Evolutionary conservation across 805 yeast species (phyloP).

Genomic region (Candida sithepensis): DNA sequence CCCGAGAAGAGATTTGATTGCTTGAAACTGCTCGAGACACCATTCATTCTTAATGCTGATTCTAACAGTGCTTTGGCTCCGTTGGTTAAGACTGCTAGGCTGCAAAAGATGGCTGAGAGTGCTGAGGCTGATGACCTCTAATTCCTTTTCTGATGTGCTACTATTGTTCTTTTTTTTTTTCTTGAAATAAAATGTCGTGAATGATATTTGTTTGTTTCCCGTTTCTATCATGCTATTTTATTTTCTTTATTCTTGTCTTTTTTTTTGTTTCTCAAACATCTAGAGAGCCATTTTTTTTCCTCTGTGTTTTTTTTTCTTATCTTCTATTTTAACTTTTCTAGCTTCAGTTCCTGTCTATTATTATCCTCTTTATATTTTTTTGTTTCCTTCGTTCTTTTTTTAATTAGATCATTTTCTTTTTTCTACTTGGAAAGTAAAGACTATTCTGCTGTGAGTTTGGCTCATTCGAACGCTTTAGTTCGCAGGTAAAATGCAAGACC

Average conservation of each 20-base stretch:
- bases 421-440: too few species aligned
- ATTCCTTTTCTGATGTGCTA: neutral
- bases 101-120: constrained; percentile 47
- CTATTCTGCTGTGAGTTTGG: too few species aligned
- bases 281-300: neutral
- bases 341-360: neutral
- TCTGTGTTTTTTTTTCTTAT: neutral
- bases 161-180: neutral
- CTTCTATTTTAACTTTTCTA: neutral
- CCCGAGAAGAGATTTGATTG: constrained; percentile 81
- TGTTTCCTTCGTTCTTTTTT: neutral
- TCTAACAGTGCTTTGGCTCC: constrained; percentile 64
- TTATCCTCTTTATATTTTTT: neutral
- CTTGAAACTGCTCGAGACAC: constrained; percentile 61
- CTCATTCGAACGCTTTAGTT: too few species aligned
- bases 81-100: constrained; percentile 66
- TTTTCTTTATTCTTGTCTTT: neutral
- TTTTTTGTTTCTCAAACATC: neutral
- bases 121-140: constrained; percentile 21
- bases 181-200: too few species aligned
- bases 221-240: neutral
- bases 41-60: constrained; percentile 61
- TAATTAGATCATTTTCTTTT: neutral
- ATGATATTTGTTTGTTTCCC: too few species aligned
- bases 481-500: too few species aligned